Base-by-base conservation (phyloP, 202 grass and related monocot genomes). In the Saccharum hybrid region DNA sequence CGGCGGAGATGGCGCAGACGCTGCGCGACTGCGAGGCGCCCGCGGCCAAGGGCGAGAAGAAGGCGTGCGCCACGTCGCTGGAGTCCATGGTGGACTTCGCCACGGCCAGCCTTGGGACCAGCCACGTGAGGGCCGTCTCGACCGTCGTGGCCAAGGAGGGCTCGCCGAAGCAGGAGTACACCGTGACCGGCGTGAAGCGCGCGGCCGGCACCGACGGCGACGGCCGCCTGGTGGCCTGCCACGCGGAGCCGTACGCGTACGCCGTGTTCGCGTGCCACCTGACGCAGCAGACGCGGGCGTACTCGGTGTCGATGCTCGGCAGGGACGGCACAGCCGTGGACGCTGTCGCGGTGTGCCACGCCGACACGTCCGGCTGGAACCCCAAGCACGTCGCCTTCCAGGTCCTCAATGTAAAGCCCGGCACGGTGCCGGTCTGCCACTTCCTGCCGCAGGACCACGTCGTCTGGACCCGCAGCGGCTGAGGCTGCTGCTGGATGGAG, bases 61-160 rank as follows among this genome's bases (percentile, higher is more conserved):
- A 94, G 91, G 79, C 62, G 41, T 99, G 96, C 82, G 88, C 91
- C 78, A 99, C 96, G 48, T 96, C 93, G 72, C 86, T 94, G 28
- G 93, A 96, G 78, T 99, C 93, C 66, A 99, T 99, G 91, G 96
- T 96, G 11, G 89, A 99, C 75, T 96, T 99, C 89, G 85, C 76
- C 62, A 87, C 80, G 41, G 36, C 83, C 45, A 89, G 81, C 88
- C 91, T 99, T 5, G 86, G 86, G 48, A 99, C 93, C 30, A 89
- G 38, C 83, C 82, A 82, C 80, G 67, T 96, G 45, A 57, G 64
- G 83, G 85, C 89, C 65, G 75, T 57, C 56, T 90, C 96, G 2
- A 89, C 87, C 11, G 61, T 90, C 4, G 66, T 86, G 54, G 81
- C 75, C 13, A 90, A 61, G 71, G 52, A 80, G 23, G 91, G 69